Base-by-base conservation (phyloP, 2,329 filamentous ascomycete genomes). In the Cladosporium sp. region DNA sequence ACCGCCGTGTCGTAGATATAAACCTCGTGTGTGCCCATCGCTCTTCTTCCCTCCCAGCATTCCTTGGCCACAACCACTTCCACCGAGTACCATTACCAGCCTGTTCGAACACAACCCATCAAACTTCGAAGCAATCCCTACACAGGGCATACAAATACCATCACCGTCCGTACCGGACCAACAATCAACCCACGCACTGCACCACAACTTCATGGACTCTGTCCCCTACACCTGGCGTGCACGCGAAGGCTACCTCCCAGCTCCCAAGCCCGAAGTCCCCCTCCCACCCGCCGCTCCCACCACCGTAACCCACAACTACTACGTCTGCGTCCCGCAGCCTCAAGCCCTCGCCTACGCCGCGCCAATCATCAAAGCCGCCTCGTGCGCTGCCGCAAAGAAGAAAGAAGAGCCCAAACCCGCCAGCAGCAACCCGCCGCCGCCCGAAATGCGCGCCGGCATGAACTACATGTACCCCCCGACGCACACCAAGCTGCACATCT, bases 401-500 rank as follows among this genome's bases (percentile, higher is more conserved):
- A 39, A 39, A 13, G 37, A 32, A 6, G 34, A 32, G 12, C n/a
- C 40, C 2, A 42, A 24, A n/a, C 35, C 52, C 15, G 60, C 60
- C 24, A 51, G 25, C 15, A 15, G 17, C 32, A 60, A 60, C 40
- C 52, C 55, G 8, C 15, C 25, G 25, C 59, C 62, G 9, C 65
- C 64, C 0, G 48, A 58, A 9, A 49, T 65, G 2, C 59, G 59
- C 19, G 61, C 62, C 0, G 68, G 68, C n/a, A 59, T 61, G 17
- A 66, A 68, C 19, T 69, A 67, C 58, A 62, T 70, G 55, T 68
- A 65, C 51, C 62, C 66, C 5, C 47, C 56, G 3, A 39, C 56
- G 15, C 65, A 69, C 56, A 69, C 68, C 10, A 64, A 65, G 28
- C 58, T 70, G 32, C 68, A 70, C 56, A 58, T 70, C 42, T 69